A percentile compares a stretch with the other conserved stretches of the same genome.
Conservation (phyloP, 1,139 yeast species). For the Saccharomyces hybrid region DNA sequence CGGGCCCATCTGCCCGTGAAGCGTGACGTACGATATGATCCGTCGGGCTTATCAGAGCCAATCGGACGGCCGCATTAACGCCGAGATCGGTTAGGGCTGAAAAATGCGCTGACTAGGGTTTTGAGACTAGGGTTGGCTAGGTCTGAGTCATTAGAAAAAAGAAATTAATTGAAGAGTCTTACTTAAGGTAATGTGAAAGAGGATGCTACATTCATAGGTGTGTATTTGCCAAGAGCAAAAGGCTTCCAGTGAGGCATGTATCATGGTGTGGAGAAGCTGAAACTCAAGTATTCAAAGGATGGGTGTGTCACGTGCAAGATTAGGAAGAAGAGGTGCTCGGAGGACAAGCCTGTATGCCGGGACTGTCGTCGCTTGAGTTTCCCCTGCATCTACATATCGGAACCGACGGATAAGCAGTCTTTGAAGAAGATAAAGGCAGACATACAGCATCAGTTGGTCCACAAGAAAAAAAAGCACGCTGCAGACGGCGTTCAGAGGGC, state of each 20-base stretch:
- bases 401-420: slow-evolving; percentile 21
- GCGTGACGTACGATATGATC: neutral
- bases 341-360: slow-evolving; percentile 44
- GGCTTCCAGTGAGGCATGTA: neutral
- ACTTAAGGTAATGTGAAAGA: neutral
- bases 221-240: neutral
- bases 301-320: slow-evolving; percentile 59
- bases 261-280: neutral
- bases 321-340: slow-evolving; percentile 57
- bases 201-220: neutral
- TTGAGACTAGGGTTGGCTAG: neutral
- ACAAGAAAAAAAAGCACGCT: neutral
- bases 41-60: neutral
- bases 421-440: slow-evolving; percentile 16
- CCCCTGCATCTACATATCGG: slow-evolving; percentile 40
- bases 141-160: neutral
- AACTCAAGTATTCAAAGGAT: slow-evolving; percentile 33
- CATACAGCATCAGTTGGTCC: slow-evolving; percentile 1
- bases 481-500: neutral
- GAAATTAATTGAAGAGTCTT: neutral
- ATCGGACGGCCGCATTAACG: neutral
- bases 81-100: neutral
- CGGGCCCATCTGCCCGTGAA: neutral
- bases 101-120: neutral
- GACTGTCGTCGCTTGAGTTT: slow-evolving; percentile 45